Conservation (phyloP, 1,284 basidiomycete genomes). For the Polyporus tsugae region DNA sequence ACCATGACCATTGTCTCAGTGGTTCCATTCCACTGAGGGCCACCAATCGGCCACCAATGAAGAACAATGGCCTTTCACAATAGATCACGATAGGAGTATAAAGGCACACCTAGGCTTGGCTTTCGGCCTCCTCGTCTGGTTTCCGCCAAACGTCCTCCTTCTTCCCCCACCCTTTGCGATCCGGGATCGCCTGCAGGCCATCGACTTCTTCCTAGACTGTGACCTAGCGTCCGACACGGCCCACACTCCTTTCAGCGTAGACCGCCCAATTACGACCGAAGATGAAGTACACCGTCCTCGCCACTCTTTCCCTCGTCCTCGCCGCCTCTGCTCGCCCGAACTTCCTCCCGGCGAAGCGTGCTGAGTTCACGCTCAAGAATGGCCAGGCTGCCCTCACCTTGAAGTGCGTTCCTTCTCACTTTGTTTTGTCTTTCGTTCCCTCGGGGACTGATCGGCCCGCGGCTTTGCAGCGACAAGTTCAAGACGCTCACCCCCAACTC, state of each 20-base stretch:
- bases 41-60: not conserved
- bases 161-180: constrained; percentile 31
- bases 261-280: constrained; percentile 31
- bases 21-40: not conserved
- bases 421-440: not conserved
- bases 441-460: not conserved
- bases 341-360: constrained; percentile 40
- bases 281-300: constrained; percentile 41
- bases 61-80: not conserved
- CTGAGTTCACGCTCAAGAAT: constrained; percentile 53
- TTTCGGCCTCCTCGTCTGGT: constrained; percentile 24
- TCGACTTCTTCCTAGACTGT: constrained; percentile 28
- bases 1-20: not conserved
- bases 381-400: constrained; percentile 61
- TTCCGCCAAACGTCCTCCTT: constrained; percentile 20
- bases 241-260: constrained; percentile 29
- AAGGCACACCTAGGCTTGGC: constrained; percentile 9
- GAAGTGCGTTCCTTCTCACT: constrained; percentile 50
- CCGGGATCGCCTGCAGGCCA: constrained; percentile 35
- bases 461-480: constrained; percentile 53
- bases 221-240: constrained; percentile 36
- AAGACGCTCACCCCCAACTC: constrained; percentile 47
- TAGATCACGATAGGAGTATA: constrained; percentile 18
- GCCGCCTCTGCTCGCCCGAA: constrained; percentile 49
- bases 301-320: constrained; percentile 44